These are phyloP conservation scores for Aquanectria penicillioides DNA, from an alignment of 2,329 filamentous ascomycete species.

Conservation along the genomic window DNA sequence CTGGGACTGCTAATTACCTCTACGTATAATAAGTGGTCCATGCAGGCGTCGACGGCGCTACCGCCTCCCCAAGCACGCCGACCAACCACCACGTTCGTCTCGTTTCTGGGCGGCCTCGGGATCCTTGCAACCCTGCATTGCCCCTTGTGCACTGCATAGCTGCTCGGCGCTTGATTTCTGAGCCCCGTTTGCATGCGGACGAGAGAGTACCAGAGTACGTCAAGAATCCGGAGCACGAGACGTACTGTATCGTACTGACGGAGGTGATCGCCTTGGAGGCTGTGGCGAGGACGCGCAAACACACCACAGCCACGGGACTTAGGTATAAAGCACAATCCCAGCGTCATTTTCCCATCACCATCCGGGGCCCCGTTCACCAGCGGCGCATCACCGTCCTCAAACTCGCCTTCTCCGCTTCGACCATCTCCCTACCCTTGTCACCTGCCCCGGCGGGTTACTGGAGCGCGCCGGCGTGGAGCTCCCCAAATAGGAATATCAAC, in stretches of 20 bases:
- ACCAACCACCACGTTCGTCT: constrained; percentile 3
- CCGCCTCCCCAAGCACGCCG: not conserved
- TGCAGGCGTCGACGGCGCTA: constrained; percentile 9
- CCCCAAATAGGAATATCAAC: constrained; percentile 39
- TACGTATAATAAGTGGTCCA: not conserved
- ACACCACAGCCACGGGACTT: constrained; percentile 6
- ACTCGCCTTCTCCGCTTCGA: constrained; percentile 15
- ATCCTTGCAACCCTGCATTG: constrained; percentile 12
- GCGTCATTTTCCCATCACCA: not conserved
- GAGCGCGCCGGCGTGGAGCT: constrained; percentile 39
- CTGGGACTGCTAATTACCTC: constrained; percentile 1
- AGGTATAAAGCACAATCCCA: too few species aligned
- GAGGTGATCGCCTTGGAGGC: constrained; percentile 2
- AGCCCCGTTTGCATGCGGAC: constrained; percentile 5
- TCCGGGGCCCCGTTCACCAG: constrained; percentile 5
- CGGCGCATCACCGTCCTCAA: constrained; percentile 22
- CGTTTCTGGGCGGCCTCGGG: not conserved
- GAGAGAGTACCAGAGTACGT: not conserved
- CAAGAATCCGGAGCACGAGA: too few species aligned
- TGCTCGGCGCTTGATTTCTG: not conserved
- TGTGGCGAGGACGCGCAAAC: not conserved
- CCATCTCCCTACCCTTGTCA: constrained; percentile 18
- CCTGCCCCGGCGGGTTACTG: constrained; percentile 18
- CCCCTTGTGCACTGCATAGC: constrained; percentile 15
- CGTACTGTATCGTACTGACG: too few species aligned